Percentiles rank a stretch among this genome's conserved stretches.
These are phyloP conservation scores for Colletotrichum chlorophyti DNA, from an alignment of 2,329 filamentous ascomycete species.

Conservation along the genomic window DNA sequence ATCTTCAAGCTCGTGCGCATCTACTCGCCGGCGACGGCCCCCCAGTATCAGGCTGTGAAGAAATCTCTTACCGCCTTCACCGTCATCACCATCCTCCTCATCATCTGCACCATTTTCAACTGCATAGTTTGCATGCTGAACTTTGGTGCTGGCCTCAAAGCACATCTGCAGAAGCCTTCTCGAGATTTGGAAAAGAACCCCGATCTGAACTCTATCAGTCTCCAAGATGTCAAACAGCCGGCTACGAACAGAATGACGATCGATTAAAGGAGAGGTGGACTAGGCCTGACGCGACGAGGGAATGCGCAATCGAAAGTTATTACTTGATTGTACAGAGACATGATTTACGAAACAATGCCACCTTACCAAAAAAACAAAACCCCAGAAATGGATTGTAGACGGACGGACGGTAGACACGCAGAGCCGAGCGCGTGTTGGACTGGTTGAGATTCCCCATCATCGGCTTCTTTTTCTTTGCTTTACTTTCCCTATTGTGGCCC, in stretches of 20 bases:
- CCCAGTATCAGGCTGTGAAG: slow-evolving; percentile 77
- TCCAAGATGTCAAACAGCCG: slow-evolving; percentile 63
- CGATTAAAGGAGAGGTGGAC: slow-evolving; percentile 48
- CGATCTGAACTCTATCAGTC: slow-evolving; percentile 61
- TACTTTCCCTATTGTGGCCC: slow-evolving; percentile 16
- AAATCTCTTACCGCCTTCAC: slow-evolving; percentile 93
- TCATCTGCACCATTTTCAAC: slow-evolving; percentile 87
- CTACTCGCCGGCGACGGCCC: slow-evolving; percentile 70
- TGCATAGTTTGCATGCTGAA: slow-evolving; percentile 88
- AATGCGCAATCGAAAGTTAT: slow-evolving; percentile 24
- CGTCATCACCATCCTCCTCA: slow-evolving; percentile 87
- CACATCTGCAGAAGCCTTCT: slow-evolving; percentile 71
- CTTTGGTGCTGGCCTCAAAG: slow-evolving; percentile 89
- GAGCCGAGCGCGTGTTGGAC: slow-evolving; percentile 28
- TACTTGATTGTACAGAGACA: slow-evolving; percentile 31
- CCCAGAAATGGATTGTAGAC: slow-evolving; percentile 15
- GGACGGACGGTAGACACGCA: slow-evolving; percentile 20
- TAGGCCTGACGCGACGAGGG: slow-evolving; percentile 22
- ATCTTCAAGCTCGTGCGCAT: slow-evolving; percentile 98
- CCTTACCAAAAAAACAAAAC: slow-evolving; percentile 13
- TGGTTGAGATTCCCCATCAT: slow-evolving; percentile 30
- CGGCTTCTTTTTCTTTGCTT: slow-evolving; percentile 27
- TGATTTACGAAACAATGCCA: slow-evolving; percentile 30
- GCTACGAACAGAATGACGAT: slow-evolving; percentile 67
- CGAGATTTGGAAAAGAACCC: slow-evolving; percentile 59